Evolutionary conservation across 352 stramenopile genomes (phyloP), one percentile per base, ranked within the genome.

Genomic region (Phytophthora sp.): DNA sequence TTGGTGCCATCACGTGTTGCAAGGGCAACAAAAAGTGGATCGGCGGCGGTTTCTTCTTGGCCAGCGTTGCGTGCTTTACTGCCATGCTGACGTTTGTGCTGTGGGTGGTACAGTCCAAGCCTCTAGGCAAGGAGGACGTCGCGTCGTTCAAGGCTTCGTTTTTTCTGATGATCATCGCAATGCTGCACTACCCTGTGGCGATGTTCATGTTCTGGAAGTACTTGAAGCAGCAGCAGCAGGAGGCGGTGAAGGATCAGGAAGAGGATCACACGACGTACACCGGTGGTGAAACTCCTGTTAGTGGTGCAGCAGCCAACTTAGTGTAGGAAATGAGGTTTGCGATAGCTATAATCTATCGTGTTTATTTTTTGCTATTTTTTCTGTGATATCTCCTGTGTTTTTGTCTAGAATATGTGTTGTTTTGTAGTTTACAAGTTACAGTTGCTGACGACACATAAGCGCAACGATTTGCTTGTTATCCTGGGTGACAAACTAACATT

Each of bases 51-150:
- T 60, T 44, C 39, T 60, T 60, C 23, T 17, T 51, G 38, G 38
- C 41, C 31, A 10, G 53, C 4, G 51, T 62, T 15, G 23, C 42
- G 2, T 24, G 38, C 18, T 52, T 62, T n/a, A 31, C 32, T 23
- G 53, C 53, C 6, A 21, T 43, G 53, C 24, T 62, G 53, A 48
- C 53, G 31, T 44, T 53, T 12, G 32, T 78, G 17, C 52, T 79
- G 30, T 88, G 79, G 79, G 42, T 86, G 21, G 49, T 63, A 7
- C 81, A 90, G 74, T 46, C 72, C 35, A 59, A 72, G 26, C 54
- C 77, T 49, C 62, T 90, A 46, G 62, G 69, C 21, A 69, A 88
- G 62, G 63, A 74, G 13, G 78, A 88, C 69, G 75, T 86, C 48
- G 65, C 80, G 26, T 72, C 58, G 38, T 57, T 83, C 53, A 80